Conservation (phyloP, 305 asterid genomes). For the Lippia alba region DNA sequence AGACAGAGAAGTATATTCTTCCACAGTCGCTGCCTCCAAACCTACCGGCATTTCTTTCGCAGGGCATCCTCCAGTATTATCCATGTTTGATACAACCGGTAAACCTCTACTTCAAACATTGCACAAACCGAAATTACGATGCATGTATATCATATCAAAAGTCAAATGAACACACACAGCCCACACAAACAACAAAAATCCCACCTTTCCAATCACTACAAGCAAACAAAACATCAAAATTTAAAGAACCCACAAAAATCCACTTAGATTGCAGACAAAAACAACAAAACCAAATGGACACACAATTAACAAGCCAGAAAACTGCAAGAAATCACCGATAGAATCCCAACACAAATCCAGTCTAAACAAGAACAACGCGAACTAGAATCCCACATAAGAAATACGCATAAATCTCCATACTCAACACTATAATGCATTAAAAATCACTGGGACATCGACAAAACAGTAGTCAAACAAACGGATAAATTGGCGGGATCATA, state of each 20-base stretch:
- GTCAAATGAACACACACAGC: constrained; percentile 3
- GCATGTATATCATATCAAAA: constrained; percentile 18
- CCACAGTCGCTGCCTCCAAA: constrained; percentile 52
- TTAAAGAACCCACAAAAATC: constrained; percentile 6
- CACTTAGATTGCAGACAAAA: constrained; percentile 3
- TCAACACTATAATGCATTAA: not conserved
- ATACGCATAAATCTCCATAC: not conserved
- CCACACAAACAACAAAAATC: not conserved
- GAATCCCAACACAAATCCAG: not conserved
- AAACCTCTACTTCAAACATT: constrained; percentile 38
- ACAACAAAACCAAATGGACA: not conserved
- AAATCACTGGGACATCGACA: constrained; percentile 15
- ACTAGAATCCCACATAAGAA: not conserved
- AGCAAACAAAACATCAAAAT: constrained; percentile 22
- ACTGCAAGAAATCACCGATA: constrained; percentile 5
- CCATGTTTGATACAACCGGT: constrained; percentile 57
- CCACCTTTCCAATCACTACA: constrained; percentile 8
- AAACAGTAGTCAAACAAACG: constrained; percentile 23
- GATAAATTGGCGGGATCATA: not conserved
- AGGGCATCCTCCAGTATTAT: constrained; percentile 46
- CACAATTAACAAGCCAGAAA: constrained; percentile 11
- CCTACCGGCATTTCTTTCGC: constrained; percentile 44
- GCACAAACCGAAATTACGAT: constrained; percentile 15
- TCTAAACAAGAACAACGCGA: not conserved
- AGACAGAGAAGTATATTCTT: constrained; percentile 63